phyloP scores from a whole-genome alignment of 805 yeast genomes.

The Nakazawaea wickerhamii region DNA sequence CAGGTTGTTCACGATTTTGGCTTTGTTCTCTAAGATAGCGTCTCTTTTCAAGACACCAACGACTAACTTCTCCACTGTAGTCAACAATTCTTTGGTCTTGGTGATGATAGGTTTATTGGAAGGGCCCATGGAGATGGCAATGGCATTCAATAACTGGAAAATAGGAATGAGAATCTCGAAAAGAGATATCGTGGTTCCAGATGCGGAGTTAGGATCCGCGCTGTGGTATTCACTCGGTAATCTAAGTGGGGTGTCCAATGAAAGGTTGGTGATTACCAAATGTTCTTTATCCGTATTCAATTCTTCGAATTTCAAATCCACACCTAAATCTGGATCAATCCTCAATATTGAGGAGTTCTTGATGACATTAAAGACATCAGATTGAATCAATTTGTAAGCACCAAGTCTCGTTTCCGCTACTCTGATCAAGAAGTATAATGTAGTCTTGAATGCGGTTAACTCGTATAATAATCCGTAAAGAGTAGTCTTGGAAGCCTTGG shows the following conservation, averaged over 20 bases:
- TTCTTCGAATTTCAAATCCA: constrained; percentile 43
- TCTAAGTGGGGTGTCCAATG: constrained; percentile 47
- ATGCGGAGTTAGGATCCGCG: constrained; percentile 17
- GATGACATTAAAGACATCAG: constrained; percentile 63
- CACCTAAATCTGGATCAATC: constrained; percentile 77
- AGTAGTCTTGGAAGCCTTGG: constrained; percentile 28
- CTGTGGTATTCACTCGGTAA: constrained; percentile 18
- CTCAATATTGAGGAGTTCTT: constrained; percentile 49
- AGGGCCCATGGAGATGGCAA: constrained; percentile 72
- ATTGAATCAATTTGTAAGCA: constrained; percentile 68
- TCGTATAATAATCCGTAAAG: constrained; percentile 62
- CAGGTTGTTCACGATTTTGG: neutral
- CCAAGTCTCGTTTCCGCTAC: constrained; percentile 76
- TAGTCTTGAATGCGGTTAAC: constrained; percentile 69
- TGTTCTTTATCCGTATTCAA: constrained; percentile 20
- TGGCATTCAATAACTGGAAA: constrained; percentile 64
- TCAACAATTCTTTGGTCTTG: constrained; percentile 47
- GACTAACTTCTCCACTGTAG: constrained; percentile 47
- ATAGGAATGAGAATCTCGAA: constrained; percentile 69
- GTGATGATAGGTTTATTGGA: constrained; percentile 55
- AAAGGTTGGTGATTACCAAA: constrained; percentile 38
- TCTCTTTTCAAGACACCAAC: constrained; percentile 55
- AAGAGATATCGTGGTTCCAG: constrained; percentile 35
- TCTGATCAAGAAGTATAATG: constrained; percentile 62
- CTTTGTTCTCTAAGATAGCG: constrained; percentile 16